Conservation (phyloP, 1,139 yeast genomes). For the Lodderomyces pseudojiufengensis region DNA sequence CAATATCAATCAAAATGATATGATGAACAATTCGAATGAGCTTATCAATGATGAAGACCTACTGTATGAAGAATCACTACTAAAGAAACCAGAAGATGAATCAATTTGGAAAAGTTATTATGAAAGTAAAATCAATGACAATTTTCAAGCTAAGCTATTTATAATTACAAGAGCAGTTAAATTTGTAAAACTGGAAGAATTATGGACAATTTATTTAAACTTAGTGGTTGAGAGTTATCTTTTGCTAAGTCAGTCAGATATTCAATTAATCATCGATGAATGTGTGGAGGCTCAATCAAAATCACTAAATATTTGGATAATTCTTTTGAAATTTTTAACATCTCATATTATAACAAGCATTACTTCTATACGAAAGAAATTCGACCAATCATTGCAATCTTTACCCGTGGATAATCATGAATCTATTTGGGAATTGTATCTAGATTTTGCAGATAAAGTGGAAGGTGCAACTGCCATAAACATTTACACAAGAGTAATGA, state of each 20-base stretch:
- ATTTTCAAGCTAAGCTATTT: slow-evolving; percentile 34
- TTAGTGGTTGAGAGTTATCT: slow-evolving; percentile 26
- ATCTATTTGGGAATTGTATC: slow-evolving; percentile 57
- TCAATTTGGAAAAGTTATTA: slow-evolving; percentile 56
- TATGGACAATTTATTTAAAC: slow-evolving; percentile 56
- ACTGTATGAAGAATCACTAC: slow-evolving; percentile 44
- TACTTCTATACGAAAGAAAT: slow-evolving; percentile 41
- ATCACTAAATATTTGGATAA: slow-evolving; percentile 55
- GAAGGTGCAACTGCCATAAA: slow-evolving; percentile 41
- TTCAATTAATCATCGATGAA: too few species aligned
- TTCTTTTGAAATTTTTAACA: slow-evolving; percentile 47
- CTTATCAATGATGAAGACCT: slow-evolving; percentile 32
- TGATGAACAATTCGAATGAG: slow-evolving; percentile 15
- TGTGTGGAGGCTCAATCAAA: slow-evolving; percentile 30
- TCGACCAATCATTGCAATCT: slow-evolving; percentile 50
- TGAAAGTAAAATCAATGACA: slow-evolving; percentile 22
- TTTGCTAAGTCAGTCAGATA: too few species aligned
- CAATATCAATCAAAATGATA: background rate
- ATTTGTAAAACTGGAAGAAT: slow-evolving; percentile 47
- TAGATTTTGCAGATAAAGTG: slow-evolving; percentile 47
- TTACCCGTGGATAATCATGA: slow-evolving; percentile 54
- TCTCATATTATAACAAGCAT: slow-evolving; percentile 26
- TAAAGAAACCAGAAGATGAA: slow-evolving; percentile 40
- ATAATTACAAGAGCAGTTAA: slow-evolving; percentile 54
- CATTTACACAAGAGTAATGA: slow-evolving; percentile 45